Evolutionary conservation across 345 rosid species (phyloP), one percentile per base, ranked within the genome.

Genomic region (Aurinia saxatilis): DNA sequence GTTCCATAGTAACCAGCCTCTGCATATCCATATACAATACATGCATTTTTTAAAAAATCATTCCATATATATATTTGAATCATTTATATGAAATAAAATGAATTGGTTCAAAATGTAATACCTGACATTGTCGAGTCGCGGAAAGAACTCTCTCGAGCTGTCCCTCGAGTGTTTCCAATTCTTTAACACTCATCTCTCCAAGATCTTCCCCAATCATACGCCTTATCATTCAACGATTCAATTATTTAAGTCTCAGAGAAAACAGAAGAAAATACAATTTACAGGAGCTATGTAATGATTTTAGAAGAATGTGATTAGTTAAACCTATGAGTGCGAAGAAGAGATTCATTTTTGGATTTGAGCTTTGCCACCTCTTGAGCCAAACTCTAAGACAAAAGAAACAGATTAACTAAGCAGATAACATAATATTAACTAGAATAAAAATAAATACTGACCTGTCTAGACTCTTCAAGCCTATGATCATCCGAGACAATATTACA

Each of bases 171-270:
- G 76, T 78, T 58, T 78, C 78, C 12, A 84, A 68, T 72, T 84
- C 95, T 37, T 84, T 81, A 42, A 84, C 80, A 52, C 68, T 87
- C 66, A 84, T 50, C 8, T 82, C 85, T 38, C 81, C 95, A 34
- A 87, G 87, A 74, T 84, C 87, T 69, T 84, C 95, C 61, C 95
- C 95, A 51, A 84, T 82, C 78, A 87, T 78, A 77, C 84, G 77
- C 80, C 91, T 78, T 44, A n/a, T 18, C 33, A 21, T 39, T 23
- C 18, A 35, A 34, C 23, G 8, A 50, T 38, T 37, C n/a, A 25
- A 49, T 15, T 16, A 39, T 7, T 49, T n/a, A 21, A 21, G 2
- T 1, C 2, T 4, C 25, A 21, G 2, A n/a, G 25, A 21, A 21
- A 21, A 21, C n/a, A 21, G 25, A 21, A 21, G 25, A 21, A 21